Evolutionary conservation across 2,329 filamentous ascomycete genomes (phyloP).

Genomic region (Fusarium sp.): DNA sequence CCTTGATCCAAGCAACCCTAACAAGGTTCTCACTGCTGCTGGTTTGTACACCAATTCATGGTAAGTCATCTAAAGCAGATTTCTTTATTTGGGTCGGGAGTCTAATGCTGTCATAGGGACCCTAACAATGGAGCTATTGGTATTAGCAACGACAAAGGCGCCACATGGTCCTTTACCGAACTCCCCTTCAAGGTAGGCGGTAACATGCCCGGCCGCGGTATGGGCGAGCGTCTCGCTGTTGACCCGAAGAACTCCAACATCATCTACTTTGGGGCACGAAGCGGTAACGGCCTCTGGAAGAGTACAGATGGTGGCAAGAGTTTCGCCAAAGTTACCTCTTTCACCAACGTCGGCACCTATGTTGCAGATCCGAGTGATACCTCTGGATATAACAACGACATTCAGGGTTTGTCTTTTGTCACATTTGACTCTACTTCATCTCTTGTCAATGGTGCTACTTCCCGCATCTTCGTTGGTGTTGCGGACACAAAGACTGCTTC

Average conservation of each 20-base stretch:
- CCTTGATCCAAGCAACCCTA: constrained; percentile 61
- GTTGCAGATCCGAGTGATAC: constrained; percentile 56
- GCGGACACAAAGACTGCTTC: constrained; percentile 63
- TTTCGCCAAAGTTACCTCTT: constrained; percentile 62
- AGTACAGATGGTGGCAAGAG: constrained; percentile 64
- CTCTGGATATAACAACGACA: constrained; percentile 56
- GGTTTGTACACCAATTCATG: constrained; percentile 69
- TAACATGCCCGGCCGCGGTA: constrained; percentile 69
- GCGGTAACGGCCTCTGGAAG: constrained; percentile 67
- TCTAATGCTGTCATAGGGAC: constrained; percentile 48
- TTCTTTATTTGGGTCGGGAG: fast-evolving
- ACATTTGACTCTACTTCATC: constrained; percentile 64
- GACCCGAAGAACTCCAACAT: constrained; percentile 66
- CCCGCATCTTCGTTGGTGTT: constrained; percentile 65
- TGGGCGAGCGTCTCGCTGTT: constrained; percentile 66
- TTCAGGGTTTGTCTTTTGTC: constrained; percentile 60
- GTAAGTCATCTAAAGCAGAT: background rate
- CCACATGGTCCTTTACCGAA: constrained; percentile 59
- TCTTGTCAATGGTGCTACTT: constrained; percentile 57
- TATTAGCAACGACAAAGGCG: constrained; percentile 62
- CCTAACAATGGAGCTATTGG: constrained; percentile 64
- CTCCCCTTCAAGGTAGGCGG: constrained; percentile 69
- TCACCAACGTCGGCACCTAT: constrained; percentile 61
- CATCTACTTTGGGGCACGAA: constrained; percentile 67
- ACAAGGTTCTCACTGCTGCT: constrained; percentile 62